These are phyloP conservation scores for Hyaloscypha variabilis DNA, from an alignment of 495 filamentous ascomycete genomes.

Conservation along the genomic window DNA sequence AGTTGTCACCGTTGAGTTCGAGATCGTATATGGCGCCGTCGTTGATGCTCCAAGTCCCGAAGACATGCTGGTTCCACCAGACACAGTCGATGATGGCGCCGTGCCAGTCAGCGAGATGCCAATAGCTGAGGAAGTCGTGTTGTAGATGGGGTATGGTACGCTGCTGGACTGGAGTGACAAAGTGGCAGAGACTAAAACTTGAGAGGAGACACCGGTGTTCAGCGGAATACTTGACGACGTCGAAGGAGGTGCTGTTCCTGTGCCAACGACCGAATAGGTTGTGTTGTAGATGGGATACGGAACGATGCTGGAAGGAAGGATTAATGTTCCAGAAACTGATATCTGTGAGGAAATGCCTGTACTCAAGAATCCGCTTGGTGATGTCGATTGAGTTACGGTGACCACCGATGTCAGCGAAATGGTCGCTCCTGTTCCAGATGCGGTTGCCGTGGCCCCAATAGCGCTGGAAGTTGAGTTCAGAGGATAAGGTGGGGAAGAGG, in stretches of 20 bases:
- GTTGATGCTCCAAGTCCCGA: background rate
- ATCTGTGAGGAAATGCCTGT: background rate
- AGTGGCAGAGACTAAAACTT: background rate
- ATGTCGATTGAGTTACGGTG: background rate
- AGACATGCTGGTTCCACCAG: background rate
- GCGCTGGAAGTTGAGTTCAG: slow-evolving; percentile 6
- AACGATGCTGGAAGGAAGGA: slow-evolving; percentile 3
- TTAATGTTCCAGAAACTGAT: background rate
- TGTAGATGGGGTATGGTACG: slow-evolving; percentile 14
- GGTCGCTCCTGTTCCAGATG: background rate
- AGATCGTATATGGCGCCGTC: background rate
- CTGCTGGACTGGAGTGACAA: slow-evolving; percentile 2
- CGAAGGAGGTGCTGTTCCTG: background rate
- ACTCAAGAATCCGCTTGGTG: background rate
- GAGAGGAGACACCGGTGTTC: background rate
- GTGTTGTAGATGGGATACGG: slow-evolving; percentile 15
- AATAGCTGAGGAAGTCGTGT: background rate
- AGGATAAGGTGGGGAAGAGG: background rate
- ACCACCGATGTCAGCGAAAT: background rate
- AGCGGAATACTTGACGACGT: background rate
- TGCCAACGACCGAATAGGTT: background rate
- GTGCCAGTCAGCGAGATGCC: slow-evolving; percentile 1
- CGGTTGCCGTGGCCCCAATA: slow-evolving; percentile 1
- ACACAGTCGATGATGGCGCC: background rate
- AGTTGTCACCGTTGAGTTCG: slow-evolving; percentile 2